Evolutionary conservation across 495 filamentous ascomycete genomes (phyloP).

Genomic region (Trichoderma erinaceum): DNA sequence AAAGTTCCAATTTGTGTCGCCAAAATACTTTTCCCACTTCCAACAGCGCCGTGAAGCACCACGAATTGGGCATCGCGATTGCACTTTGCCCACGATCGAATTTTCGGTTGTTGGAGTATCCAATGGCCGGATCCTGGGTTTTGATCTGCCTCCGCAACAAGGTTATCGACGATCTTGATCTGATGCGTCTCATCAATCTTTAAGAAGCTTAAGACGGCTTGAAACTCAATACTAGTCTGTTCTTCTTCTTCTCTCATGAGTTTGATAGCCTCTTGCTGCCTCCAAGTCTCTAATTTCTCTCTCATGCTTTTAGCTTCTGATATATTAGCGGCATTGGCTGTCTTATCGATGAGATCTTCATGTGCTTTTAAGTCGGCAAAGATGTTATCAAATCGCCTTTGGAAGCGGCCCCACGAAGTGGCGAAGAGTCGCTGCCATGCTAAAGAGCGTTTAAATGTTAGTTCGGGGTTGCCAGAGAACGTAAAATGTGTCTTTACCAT

Average conservation of each 20-base stretch:
- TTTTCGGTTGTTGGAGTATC: slow-evolving; percentile 24
- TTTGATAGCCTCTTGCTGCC: slow-evolving; percentile 22
- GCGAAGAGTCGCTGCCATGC: slow-evolving; percentile 38
- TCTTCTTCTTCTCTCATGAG: slow-evolving; percentile 22
- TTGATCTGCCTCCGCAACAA: slow-evolving; percentile 19
- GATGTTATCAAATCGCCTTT: slow-evolving; percentile 33
- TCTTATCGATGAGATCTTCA: slow-evolving; percentile 32
- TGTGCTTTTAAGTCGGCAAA: slow-evolving; percentile 33
- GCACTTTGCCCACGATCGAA: slow-evolving; percentile 23
- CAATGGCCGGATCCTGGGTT: slow-evolving; percentile 26
- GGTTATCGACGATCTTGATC: slow-evolving; percentile 21
- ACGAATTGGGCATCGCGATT: slow-evolving; percentile 19
- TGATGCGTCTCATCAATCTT: slow-evolving; percentile 28
- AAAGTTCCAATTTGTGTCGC: slow-evolving; percentile 23
- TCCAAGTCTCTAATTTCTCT: slow-evolving; percentile 25
- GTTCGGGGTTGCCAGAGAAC: slow-evolving; percentile 33
- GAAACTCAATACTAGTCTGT: slow-evolving; percentile 19
- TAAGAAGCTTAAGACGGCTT: slow-evolving; percentile 24
- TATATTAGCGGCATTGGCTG: slow-evolving; percentile 27
- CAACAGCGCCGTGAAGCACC: slow-evolving; percentile 26
- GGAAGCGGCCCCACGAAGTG: slow-evolving; percentile 38
- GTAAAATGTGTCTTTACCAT: slow-evolving; percentile 31
- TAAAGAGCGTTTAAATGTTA: slow-evolving; percentile 25
- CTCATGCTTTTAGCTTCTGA: slow-evolving; percentile 22
- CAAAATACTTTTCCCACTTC: slow-evolving; percentile 30